phyloP scores from a whole-genome alignment of 129 eudicot genomes.

The Gnaphalium uliginosum region DNA sequence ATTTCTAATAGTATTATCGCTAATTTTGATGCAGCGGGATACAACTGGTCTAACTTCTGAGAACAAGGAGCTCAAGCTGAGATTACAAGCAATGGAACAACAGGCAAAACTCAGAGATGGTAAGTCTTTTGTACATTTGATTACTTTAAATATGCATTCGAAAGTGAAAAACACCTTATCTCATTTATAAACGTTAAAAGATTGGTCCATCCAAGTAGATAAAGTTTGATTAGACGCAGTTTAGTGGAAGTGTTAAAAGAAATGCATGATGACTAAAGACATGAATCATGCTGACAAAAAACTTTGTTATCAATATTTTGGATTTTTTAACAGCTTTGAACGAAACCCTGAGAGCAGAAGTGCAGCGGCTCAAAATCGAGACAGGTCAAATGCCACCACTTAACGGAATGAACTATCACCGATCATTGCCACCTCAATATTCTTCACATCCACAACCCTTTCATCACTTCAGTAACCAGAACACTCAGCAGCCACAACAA shows the following conservation, averaged over 20 bases:
- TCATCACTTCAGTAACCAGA: conserved; percentile 40
- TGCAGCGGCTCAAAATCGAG: conserved; percentile 79
- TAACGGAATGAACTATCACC: conserved; percentile 53
- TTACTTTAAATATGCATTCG: background rate
- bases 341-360: conserved; percentile 80
- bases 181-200: background rate
- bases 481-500: conserved; percentile 44
- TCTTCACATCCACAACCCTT: conserved; percentile 37
- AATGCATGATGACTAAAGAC: too few relatives aligned
- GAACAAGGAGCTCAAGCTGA: conserved; percentile 87
- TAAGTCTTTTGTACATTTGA: conserved; percentile 25
- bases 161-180: background rate
- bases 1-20: conserved; percentile 4
- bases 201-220: background rate
- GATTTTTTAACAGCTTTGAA: conserved; percentile 56
- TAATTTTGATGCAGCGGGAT: conserved; percentile 62
- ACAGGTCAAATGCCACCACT: conserved; percentile 65
- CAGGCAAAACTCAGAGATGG: conserved; percentile 90
- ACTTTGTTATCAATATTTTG: background rate
- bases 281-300: too few relatives aligned
- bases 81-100: conserved; percentile 89
- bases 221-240: background rate
- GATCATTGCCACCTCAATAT: conserved; percentile 50
- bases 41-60: conserved; percentile 69
- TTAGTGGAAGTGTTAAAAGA: too few relatives aligned